Base-by-base conservation (phyloP, 306 rosid genomes). In the Fagus crenata region DNA sequence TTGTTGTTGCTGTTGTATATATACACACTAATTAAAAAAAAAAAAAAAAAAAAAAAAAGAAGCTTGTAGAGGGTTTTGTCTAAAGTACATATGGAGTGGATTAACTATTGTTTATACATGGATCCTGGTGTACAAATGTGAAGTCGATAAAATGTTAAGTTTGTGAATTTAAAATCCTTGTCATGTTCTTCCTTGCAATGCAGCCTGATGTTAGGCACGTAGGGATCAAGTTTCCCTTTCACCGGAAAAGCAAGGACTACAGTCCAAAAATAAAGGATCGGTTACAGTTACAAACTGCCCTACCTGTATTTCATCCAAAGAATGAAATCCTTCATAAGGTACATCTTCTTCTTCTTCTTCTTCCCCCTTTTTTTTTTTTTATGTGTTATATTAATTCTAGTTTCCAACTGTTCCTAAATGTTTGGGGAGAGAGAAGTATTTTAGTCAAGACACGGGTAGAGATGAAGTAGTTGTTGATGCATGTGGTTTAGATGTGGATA, bases 291-390 rank as follows among this genome's bases (percentile, higher is more conserved):
- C 17, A 32, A 12, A 67, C 28, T 53, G 42, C 59, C 1, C 35
- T 73, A 54, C 76, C 80, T 37, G 13, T 79, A 69, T 69, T 73
- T 82, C 81, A 69, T 55, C 53, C 80, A 46, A 75, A 80, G 65
- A 80, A 82, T 61, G 83, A 81, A 85, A 69, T 77, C 67, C 58
- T 7, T 4, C 6, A 54, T 67, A 76, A 84, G 86, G 90, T 87
- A 78, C 35, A 61, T 54, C 14, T 60, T n/a, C n/a, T n/a, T n/a
- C n/a, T n/a, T n/a, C n/a, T n/a, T n/a, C n/a, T n/a, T n/a, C n/a
- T n/a, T n/a, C n/a, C n/a, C n/a, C n/a, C n/a, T n/a, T n/a, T n/a
- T 40, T 13, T 75, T 68, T 17, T 43, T 56, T 71, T 18, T 67
- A 33, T 64, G 14, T 11, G 14, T 46, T 46, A 46, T 46, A 46